Percentiles rank a stretch among this genome's conserved stretches.
Evolutionary conservation across 2,329 filamentous ascomycete genomes (phyloP).

Genomic region (Pyricularia pennisetigena): DNA sequence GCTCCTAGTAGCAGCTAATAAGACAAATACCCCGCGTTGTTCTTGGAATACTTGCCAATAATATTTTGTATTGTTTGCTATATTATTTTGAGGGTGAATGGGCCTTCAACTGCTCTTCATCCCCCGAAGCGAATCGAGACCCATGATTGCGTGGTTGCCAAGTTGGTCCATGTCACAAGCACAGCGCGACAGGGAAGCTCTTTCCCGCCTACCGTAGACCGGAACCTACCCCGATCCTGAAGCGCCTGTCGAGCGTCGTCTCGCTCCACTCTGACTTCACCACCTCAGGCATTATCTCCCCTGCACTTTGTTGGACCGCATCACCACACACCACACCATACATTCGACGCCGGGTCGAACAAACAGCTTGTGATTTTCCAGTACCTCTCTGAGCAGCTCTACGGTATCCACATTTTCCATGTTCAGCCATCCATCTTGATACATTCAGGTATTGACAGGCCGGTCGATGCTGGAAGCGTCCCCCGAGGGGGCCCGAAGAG

Average conservation of each 20-base stretch:
- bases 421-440: neutral
- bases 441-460: neutral
- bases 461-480: neutral
- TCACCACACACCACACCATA: neutral
- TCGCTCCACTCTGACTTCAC: constrained; percentile 1
- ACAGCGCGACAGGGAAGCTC: neutral
- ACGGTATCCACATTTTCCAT: neutral
- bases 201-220: neutral
- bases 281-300: neutral
- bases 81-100: neutral
- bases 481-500: neutral
- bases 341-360: neutral
- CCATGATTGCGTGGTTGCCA: neutral
- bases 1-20: neutral
- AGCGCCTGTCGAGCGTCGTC: neutral
- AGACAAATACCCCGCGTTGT: neutral
- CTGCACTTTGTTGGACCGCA: neutral
- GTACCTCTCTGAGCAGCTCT: neutral
- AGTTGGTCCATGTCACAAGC: neutral
- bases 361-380: neutral
- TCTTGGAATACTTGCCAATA: neutral
- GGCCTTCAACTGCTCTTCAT: neutral
- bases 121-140: neutral
- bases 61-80: neutral
- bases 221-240: neutral